Percentiles rank a stretch among this genome's conserved stretches.
These are phyloP conservation scores for Psidium friedrichsthalianum DNA, from an alignment of 345 rosid species.

Conservation along the genomic window DNA sequence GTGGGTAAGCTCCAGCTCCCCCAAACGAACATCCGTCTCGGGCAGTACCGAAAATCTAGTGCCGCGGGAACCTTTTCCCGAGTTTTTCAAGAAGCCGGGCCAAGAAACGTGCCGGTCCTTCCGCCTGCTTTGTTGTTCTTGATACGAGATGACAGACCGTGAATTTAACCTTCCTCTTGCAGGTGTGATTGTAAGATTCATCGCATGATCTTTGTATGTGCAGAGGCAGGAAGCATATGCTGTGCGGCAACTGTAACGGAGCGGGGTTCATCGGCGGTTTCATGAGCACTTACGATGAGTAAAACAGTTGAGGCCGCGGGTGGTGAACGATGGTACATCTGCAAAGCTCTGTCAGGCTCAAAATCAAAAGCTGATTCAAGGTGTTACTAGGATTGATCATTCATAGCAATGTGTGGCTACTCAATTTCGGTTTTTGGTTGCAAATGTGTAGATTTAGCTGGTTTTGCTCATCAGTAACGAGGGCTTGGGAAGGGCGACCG, in stretches of 20 bases:
- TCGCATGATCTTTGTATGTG: not conserved
- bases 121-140: not conserved
- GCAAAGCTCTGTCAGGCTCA: not conserved
- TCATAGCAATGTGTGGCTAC: not conserved
- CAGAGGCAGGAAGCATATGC: slow-evolving; percentile 42
- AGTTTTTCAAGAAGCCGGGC: not conserved
- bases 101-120: not conserved
- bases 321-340: not conserved
- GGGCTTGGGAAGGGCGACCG: too few relatives aligned
- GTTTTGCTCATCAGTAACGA: not conserved
- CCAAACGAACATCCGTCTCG: not conserved
- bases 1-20: slow-evolving; percentile 26
- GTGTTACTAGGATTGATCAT: not conserved
- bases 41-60: not conserved
- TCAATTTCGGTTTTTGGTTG: not conserved
- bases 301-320: not conserved
- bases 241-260: slow-evolving; percentile 56
- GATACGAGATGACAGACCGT: not conserved
- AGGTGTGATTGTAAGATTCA: not conserved
- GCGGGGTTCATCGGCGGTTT: slow-evolving; percentile 63
- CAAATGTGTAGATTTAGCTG: not conserved
- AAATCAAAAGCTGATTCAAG: not conserved
- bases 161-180: not conserved
- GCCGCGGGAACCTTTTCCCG: not conserved
- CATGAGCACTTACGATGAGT: slow-evolving; percentile 48